These are phyloP conservation scores for Fistulinella staudtii DNA, from an alignment of 1,284 basidiomycete species.

Conservation along the genomic window DNA sequence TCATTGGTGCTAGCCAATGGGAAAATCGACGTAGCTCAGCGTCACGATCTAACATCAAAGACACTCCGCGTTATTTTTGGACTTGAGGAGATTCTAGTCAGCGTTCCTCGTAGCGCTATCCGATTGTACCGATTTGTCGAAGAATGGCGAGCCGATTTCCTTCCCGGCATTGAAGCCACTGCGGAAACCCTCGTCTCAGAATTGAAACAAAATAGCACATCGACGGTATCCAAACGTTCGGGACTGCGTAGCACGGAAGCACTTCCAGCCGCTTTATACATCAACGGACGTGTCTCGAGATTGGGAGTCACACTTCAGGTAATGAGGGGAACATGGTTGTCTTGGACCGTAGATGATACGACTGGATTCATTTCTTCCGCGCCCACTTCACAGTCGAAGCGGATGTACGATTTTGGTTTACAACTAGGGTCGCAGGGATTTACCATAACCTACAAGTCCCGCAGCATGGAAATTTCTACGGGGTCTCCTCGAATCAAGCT, in stretches of 20 bases:
- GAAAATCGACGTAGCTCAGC: slow-evolving; percentile 43
- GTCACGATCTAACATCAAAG: slow-evolving; percentile 41
- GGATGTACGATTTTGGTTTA: slow-evolving; percentile 53
- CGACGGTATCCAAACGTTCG: slow-evolving; percentile 22
- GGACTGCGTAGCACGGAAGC: slow-evolving; percentile 25
- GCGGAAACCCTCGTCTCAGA: slow-evolving; percentile 64
- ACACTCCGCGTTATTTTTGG: slow-evolving; percentile 42
- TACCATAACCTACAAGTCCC: slow-evolving; percentile 52
- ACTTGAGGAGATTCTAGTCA: slow-evolving; percentile 46
- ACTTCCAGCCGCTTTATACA: slow-evolving; percentile 35
- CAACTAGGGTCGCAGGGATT: slow-evolving; percentile 63
- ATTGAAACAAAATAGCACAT: slow-evolving; percentile 38
- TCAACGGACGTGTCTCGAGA: slow-evolving; percentile 49
- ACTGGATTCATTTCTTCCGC: slow-evolving; percentile 46
- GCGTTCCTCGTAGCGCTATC: slow-evolving; percentile 74
- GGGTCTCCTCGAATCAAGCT: slow-evolving; percentile 52
- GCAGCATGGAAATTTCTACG: slow-evolving; percentile 32
- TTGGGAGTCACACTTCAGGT: slow-evolving; percentile 65
- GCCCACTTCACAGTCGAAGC: slow-evolving; percentile 32
- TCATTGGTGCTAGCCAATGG: slow-evolving; percentile 47
- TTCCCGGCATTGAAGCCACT: slow-evolving; percentile 65
- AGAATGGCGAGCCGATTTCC: slow-evolving; percentile 75
- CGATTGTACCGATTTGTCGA: slow-evolving; percentile 72
- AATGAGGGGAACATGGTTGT: slow-evolving; percentile 81
- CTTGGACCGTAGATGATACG: slow-evolving; percentile 59